Percentiles rank a stretch among this genome's conserved stretches.
phyloP scores from a whole-genome alignment of 768 basidiomycete genomes.

The Rhodotorula kratochvilovae region DNA sequence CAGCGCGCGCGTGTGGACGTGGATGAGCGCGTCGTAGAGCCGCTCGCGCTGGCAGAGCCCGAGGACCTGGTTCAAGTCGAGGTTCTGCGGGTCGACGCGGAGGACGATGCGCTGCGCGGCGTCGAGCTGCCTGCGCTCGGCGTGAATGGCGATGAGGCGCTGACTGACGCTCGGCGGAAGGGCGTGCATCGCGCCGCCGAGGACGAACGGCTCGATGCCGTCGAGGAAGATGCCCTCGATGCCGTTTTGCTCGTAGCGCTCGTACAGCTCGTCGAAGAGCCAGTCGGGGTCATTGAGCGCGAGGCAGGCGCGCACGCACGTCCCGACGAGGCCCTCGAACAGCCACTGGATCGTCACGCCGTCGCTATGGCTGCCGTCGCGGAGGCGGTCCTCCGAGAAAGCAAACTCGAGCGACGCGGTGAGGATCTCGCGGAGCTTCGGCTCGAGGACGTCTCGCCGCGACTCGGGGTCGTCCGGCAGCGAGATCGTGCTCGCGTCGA shows the following conservation, averaged over 20 bases:
- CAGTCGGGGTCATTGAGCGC: constrained; percentile 76
- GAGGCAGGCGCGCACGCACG: constrained; percentile 72
- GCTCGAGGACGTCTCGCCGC: constrained; percentile 63
- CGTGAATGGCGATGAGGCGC: constrained; percentile 71
- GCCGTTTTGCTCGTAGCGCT: constrained; percentile 75
- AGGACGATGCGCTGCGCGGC: constrained; percentile 84
- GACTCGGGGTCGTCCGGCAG: constrained; percentile 66
- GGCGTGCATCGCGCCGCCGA: constrained; percentile 64
- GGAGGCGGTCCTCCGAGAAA: constrained; percentile 93
- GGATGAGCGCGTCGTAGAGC: constrained; percentile 89
- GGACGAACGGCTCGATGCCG: constrained; percentile 74
- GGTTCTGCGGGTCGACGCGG: constrained; percentile 84
- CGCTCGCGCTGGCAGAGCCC: constrained; percentile 72
- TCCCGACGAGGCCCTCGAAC: constrained; percentile 78
- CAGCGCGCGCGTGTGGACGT: constrained; percentile 84
- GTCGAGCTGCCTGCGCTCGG: constrained; percentile 64
- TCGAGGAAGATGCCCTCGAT: constrained; percentile 78
- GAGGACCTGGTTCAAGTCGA: constrained; percentile 92
- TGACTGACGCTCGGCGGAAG: constrained; percentile 87
- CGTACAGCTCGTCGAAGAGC: constrained; percentile 88
- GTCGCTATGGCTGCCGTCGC: constrained; percentile 74
- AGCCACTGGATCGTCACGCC: constrained; percentile 65
- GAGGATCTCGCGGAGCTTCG: constrained; percentile 76
- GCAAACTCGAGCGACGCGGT: constrained; percentile 78
- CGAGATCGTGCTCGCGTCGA: constrained; percentile 68